These are phyloP conservation scores for Tulasnella sp. DNA, from an alignment of 768 basidiomycete species.

Conservation along the genomic window DNA sequence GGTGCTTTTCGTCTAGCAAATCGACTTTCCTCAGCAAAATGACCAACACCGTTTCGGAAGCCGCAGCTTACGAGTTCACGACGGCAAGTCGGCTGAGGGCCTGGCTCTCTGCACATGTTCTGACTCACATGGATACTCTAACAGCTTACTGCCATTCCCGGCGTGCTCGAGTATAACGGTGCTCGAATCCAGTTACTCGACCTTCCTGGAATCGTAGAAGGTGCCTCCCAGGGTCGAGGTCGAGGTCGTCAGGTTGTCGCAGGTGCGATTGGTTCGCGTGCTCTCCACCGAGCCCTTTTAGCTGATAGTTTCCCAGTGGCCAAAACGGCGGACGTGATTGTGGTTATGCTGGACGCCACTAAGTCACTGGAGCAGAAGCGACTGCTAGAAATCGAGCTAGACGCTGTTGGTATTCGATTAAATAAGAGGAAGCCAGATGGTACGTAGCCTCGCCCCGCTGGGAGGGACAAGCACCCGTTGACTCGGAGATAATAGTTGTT, in stretches of 20 bases:
- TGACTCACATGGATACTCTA: not conserved
- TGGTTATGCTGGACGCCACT: slow-evolving; percentile 90
- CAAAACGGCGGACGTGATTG: slow-evolving; percentile 88
- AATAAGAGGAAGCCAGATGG: slow-evolving; percentile 84
- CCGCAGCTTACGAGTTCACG: slow-evolving; percentile 94
- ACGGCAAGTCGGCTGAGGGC: slow-evolving; percentile 60
- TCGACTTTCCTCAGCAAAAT: slow-evolving; percentile 89
- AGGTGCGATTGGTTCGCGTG: slow-evolving; percentile 45
- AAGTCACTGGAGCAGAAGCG: slow-evolving; percentile 88
- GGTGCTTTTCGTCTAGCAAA: slow-evolving; percentile 42
- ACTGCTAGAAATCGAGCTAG: slow-evolving; percentile 87
- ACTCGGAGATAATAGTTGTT: slow-evolving; percentile 50
- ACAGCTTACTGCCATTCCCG: slow-evolving; percentile 76
- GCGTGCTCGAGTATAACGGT: slow-evolving; percentile 94
- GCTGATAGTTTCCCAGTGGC: slow-evolving; percentile 49
- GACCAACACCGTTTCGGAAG: slow-evolving; percentile 83
- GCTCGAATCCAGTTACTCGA: slow-evolving; percentile 91
- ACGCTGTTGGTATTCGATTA: slow-evolving; percentile 92
- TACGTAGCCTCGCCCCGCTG: slow-evolving; percentile 16
- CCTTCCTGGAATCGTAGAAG: slow-evolving; percentile 93
- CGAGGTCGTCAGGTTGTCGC: slow-evolving; percentile 95
- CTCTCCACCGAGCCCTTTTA: no score
- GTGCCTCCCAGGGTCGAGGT: slow-evolving; percentile 84
- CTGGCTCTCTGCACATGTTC: not conserved
- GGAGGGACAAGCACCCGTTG: not conserved